These are phyloP conservation scores for Taxillus chinensis DNA, from an alignment of 164 flowering plant species.

Conservation along the genomic window DNA sequence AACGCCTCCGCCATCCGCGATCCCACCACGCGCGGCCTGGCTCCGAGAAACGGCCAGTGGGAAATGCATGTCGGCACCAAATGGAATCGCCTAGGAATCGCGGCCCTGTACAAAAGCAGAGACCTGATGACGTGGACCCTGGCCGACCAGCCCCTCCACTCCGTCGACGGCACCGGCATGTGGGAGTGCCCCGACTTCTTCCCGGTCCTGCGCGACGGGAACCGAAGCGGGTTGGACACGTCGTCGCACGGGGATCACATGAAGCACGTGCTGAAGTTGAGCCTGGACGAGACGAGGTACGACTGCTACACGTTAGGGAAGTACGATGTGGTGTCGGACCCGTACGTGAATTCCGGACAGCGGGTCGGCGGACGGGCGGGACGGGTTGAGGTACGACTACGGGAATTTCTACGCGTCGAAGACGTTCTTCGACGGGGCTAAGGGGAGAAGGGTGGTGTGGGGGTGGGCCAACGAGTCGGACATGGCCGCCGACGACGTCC, in stretches of 20 bases:
- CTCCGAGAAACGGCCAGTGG: constrained; percentile 41
- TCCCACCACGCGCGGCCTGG: constrained; percentile 53
- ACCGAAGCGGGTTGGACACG: neutral
- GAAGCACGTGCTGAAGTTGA: neutral
- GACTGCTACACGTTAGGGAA: neutral
- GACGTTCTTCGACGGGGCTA: constrained; percentile 55
- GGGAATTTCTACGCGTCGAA: constrained; percentile 96
- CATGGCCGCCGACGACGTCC: no score
- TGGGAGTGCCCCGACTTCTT: neutral
- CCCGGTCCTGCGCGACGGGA: neutral
- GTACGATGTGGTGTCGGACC: neutral
- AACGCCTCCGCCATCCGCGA: constrained; percentile 47
- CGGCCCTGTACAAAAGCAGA: constrained; percentile 43
- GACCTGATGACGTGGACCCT: constrained; percentile 55
- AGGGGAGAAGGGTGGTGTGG: constrained; percentile 71
- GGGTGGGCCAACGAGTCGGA: constrained; percentile 53
- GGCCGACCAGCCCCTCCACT: constrained; percentile 59
- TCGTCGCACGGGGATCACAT: neutral
- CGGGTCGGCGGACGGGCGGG: constrained; percentile 16
- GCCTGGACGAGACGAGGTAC: neutral
- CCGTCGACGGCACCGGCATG: constrained; percentile 3
- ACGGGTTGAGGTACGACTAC: constrained; percentile 69
- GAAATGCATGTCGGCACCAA: constrained; percentile 43
- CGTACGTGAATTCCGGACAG: neutral
- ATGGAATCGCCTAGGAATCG: constrained; percentile 36